These are phyloP conservation scores for Trypanosoma platydactyli DNA, from an alignment of 208 protist genomes.

Conservation along the genomic window DNA sequence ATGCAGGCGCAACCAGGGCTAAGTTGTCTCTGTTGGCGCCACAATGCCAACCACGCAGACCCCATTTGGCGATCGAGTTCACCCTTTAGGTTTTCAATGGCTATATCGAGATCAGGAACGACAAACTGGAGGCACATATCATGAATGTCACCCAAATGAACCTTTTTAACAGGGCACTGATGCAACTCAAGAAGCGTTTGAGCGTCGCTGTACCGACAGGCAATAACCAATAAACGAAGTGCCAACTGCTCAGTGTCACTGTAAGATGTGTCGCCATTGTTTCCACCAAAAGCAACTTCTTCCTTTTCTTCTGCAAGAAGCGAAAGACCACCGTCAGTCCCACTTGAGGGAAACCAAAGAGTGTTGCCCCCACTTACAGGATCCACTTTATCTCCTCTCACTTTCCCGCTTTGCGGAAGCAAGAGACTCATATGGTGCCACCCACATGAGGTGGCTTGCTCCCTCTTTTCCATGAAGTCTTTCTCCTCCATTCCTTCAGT, in stretches of 20 bases:
- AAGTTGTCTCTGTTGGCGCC: slow-evolving; percentile 3
- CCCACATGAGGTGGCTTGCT: not conserved
- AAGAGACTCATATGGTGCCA: not conserved
- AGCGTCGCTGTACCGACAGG: slow-evolving; percentile 19
- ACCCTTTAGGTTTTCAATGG: slow-evolving; percentile 1
- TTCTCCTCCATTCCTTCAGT: not conserved
- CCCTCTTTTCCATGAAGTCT: not conserved
- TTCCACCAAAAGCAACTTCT: slow-evolving; percentile 20
- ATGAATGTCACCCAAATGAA: not conserved
- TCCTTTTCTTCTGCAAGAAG: too few species aligned
- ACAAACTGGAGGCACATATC: slow-evolving; percentile 4
- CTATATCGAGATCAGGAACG: slow-evolving; percentile 15
- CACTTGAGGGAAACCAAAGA: slow-evolving; percentile 25
- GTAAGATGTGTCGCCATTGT: not conserved
- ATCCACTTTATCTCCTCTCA: not conserved
- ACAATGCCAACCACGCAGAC: not conserved
- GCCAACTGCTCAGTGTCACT: slow-evolving; percentile 2
- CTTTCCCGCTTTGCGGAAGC: not conserved
- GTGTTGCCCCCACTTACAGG: not conserved
- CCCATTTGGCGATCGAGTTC: not conserved
- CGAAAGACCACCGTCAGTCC: not conserved
- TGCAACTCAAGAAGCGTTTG: slow-evolving; percentile 12
- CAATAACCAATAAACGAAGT: slow-evolving; percentile 23
- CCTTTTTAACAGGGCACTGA: not conserved
- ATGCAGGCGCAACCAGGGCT: slow-evolving; percentile 8